Base-by-base conservation (phyloP, 441 rosid species). In the Melastoma candidum region DNA sequence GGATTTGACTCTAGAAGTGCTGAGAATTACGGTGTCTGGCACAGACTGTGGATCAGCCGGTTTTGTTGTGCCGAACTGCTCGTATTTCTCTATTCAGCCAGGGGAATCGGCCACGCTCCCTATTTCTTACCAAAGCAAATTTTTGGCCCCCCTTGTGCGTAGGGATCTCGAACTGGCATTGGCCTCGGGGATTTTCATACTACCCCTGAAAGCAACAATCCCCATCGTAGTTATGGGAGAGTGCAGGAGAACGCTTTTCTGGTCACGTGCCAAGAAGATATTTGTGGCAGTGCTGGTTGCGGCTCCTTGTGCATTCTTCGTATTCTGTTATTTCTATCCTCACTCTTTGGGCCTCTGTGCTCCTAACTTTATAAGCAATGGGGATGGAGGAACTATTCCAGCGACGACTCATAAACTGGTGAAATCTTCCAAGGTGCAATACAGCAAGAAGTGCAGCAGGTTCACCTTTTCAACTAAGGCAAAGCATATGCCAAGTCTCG, bases 171-270 rank as follows among this genome's bases (percentile, higher is more conserved):
- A 77, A 53, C 68, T 79, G 71, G 73, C 74, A 47, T 75, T 81
- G 69, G 71, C 73, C 44, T 65, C 81, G 57, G 95, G 87, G 47
- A 73, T 80, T 65, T 60, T 80, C 57, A 72, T 79, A 57, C 68
- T 87, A 55, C 96, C 90, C 12, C 72, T 85, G 82, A 82, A 72
- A 74, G 90, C 96, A 25, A 83, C 68, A 53, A 63, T 87, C 43
- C 85, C 90, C 14, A 59, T 74, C 46, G 46, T 71, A 58, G 71
- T 80, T 77, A 70, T 85, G 48, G 76, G 72, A 58, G 66, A 77
- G 41, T 83, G 93, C 74, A 83, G 70, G 65, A 87, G 69, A 54
- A 69, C 87, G 3, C 61, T 78, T 53, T 74, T 75, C 70, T 84
- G 82, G 95, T 66, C 65, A 58, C 70, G 76, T 11, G 63, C 74